These are phyloP conservation scores for Arctostaphylos glauca DNA, from an alignment of 148 eudicot genomes.

Conservation along the genomic window DNA sequence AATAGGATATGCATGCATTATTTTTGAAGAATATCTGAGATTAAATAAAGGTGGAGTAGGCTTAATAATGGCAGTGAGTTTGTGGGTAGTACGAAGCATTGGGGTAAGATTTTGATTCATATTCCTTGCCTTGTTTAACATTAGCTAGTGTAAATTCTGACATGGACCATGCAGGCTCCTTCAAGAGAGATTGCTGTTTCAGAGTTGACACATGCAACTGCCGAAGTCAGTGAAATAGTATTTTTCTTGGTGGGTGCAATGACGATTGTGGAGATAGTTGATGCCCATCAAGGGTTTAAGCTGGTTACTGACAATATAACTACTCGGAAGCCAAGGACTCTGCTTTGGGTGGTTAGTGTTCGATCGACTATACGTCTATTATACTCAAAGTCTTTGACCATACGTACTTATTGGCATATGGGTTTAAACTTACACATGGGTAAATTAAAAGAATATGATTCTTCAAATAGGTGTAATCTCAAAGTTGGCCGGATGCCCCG, in stretches of 20 bases:
- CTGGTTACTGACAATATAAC: constrained; percentile 88
- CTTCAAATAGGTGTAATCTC: no score
- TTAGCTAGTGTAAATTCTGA: neutral
- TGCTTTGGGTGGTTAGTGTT: constrained; percentile 96
- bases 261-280: constrained; percentile 97
- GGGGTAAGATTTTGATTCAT: constrained; percentile 55
- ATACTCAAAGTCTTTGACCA: neutral
- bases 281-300: constrained; percentile 99
- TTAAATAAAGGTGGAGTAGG: constrained; percentile 99
- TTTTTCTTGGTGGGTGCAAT: constrained; percentile 98
- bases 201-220: constrained; percentile 87
- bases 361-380: neutral
- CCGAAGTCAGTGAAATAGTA: constrained; percentile 97
- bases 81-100: constrained; percentile 87
- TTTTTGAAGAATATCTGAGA: constrained; percentile 93
- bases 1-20: constrained; percentile 86
- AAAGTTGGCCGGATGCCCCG: no score
- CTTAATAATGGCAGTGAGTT: constrained; percentile 88
- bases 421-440: neutral
- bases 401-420: neutral
- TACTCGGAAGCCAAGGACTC: constrained; percentile 86
- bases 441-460: neutral
- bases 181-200: constrained; percentile 82
- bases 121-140: neutral
- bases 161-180: constrained; percentile 65